A percentile compares a stretch with the other conserved stretches of the same genome.
Evolutionary conservation across 192 early-diverging fungal genomes (phyloP).

Genomic region (Podila clonocystis): DNA sequence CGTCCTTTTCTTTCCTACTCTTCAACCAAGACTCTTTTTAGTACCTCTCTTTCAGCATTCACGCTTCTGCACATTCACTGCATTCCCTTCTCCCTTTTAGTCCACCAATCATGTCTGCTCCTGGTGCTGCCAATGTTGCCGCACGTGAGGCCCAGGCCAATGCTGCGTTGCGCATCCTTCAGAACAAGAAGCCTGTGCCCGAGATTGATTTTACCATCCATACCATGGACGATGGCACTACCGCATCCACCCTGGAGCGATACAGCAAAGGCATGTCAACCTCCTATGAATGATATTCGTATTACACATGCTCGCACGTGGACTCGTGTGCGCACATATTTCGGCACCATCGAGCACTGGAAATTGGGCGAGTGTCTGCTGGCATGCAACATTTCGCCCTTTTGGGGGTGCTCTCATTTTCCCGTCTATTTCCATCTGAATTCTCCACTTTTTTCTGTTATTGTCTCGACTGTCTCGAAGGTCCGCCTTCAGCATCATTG

Average conservation of each 20-base stretch:
- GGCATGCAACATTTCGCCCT: background rate
- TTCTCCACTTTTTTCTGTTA: background rate
- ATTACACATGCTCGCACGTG: too few species aligned
- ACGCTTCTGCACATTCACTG: too few species aligned
- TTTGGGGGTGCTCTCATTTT: conserved; percentile 4
- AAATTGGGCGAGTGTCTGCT: too few species aligned
- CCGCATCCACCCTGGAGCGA: conserved; percentile 78
- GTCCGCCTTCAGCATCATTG: background rate
- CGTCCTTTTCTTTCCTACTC: too few species aligned
- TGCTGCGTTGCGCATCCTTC: conserved; percentile 48
- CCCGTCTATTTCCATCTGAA: conserved; percentile 4
- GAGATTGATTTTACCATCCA: conserved; percentile 85
- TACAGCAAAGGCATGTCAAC: conserved; percentile 74
- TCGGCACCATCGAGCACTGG: too few species aligned
- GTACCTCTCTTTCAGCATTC: too few species aligned
- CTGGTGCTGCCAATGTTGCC: conserved; percentile 6
- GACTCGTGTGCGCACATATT: background rate
- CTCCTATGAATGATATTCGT: too few species aligned
- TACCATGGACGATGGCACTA: conserved; percentile 75
- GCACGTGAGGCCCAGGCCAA: conserved; percentile 45
- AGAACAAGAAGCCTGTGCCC: conserved; percentile 59
- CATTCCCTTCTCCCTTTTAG: too few species aligned
- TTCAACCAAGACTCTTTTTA: too few species aligned
- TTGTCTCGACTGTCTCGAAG: background rate
- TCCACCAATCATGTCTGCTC: too few species aligned